Base-by-base conservation (phyloP, 164 flowering plant genomes). In the Amborella trichopoda region DNA sequence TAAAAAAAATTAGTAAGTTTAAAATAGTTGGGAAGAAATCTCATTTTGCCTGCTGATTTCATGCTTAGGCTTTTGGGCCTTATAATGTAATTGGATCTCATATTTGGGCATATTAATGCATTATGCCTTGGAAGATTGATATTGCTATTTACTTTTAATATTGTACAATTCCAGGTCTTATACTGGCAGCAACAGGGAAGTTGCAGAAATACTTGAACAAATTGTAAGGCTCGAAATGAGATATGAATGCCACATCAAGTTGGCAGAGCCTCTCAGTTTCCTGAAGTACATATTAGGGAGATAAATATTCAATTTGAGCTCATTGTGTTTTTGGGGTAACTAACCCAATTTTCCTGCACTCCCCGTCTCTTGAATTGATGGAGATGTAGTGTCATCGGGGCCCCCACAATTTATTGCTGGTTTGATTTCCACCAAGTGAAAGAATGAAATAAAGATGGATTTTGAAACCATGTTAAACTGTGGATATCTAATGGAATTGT, bases 131-230 rank as follows among this genome's bases (percentile, higher is more conserved):
- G n/a, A n/a, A n/a, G n/a, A n/a, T n/a, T n/a, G n/a, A n/a, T n/a
- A n/a, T n/a, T n/a, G n/a, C n/a, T n/a, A n/a, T n/a, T n/a, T n/a
- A n/a, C n/a, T n/a, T 26, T 23, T 44, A 19, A 36, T 25, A 23
- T 40, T 20, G 52, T 65, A 54, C 37, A 38, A 26, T 46, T 65
- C 40, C 42, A 89, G 95, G 95, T 62, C 64, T 85, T 53, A 73
- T 89, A 48, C 52, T 85, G 68, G 94, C 97, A 12, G 91, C 95
- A 49, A 67, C 61, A 2, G 73, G 81, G 36, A 70, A 73, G 33
- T 57, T 89, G 58, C 67, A 74, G 50, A 62, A 62, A 20, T 64
- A 75, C 56, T 64, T 81, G 28, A 48, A 50, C 39, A 56, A 56
- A 28, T 71, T 66, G 33, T 75, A 67, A 33, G 37, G 14, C 37